Percentiles rank a stretch among this genome's conserved stretches.
These are phyloP conservation scores for Annulohypoxylon moriforme DNA, from an alignment of 495 filamentous ascomycete genomes.

Conservation along the genomic window DNA sequence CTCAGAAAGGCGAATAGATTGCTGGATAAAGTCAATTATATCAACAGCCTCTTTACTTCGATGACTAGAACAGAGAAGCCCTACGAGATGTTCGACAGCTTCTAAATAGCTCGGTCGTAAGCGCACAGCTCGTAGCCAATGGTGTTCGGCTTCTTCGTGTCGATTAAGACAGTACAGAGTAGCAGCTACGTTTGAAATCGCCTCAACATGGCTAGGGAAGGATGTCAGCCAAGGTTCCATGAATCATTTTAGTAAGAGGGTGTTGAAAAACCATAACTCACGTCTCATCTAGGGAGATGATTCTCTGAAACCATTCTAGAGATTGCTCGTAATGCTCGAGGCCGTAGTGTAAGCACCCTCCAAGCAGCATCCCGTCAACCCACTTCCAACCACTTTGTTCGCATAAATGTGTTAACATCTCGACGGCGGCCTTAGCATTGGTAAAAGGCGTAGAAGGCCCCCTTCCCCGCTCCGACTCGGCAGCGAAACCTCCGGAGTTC, in stretches of 20 bases:
- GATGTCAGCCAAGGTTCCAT: slow-evolving; percentile 44
- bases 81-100: slow-evolving; percentile 94
- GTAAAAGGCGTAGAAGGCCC: slow-evolving; percentile 47
- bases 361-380: slow-evolving; percentile 95
- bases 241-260: background rate
- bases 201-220: slow-evolving; percentile 82
- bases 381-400: slow-evolving; percentile 90
- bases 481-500: slow-evolving; percentile 23
- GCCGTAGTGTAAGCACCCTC: slow-evolving; percentile 93
- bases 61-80: slow-evolving; percentile 83
- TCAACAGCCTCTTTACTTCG: slow-evolving; percentile 87
- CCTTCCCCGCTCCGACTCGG: slow-evolving; percentile 23
- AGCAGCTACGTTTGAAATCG: slow-evolving; percentile 92
- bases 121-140: slow-evolving; percentile 87
- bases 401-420: slow-evolving; percentile 83
- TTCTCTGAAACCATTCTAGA: slow-evolving; percentile 87
- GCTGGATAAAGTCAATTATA: slow-evolving; percentile 91
- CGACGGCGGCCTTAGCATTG: slow-evolving; percentile 75
- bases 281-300: slow-evolving; percentile 83
- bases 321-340: slow-evolving; percentile 88
- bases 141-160: slow-evolving; percentile 83
- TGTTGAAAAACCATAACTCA: slow-evolving; percentile 57
- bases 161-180: slow-evolving; percentile 85
- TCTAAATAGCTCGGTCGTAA: slow-evolving; percentile 92
- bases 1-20: slow-evolving; percentile 67